Base-by-base conservation (phyloP, 2,329 filamentous ascomycete species). In the Fusarium odoratissimum region DNA sequence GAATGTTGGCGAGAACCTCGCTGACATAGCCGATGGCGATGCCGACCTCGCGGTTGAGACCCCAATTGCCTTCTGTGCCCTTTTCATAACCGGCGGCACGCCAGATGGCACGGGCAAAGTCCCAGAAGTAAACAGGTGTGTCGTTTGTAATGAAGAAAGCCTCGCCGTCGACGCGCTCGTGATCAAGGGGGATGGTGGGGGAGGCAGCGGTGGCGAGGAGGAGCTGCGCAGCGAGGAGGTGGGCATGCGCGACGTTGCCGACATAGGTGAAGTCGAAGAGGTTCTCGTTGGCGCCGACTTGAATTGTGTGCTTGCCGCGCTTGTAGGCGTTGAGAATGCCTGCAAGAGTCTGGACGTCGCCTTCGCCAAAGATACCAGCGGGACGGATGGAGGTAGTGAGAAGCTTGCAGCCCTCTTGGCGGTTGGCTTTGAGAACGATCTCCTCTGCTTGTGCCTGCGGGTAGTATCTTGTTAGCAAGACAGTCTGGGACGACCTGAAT, bases 141-240 rank as follows among this genome's bases (percentile, higher is more conserved):
- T 95, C 93, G 81, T 98, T 98, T 64, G 94, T 96, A 78, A 98
- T 90, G 83, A 97, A 91, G 85, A 98, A 95, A 56, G 91, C 91
- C 81, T 98, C 91, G 66, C 95, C 96, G 80, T 95, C 93, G 55
- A 95, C 90, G 66, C 87, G 88, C 84, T 94, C 92, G 82, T 90
- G 84, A 82, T 93, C 90, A 41, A 93, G 87, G n/a, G 91, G 91
- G 1, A 87, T 86, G 25, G 89, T 91, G 60, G 85, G 82, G n/a
- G 87, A 84, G 65, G 86, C 83, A 3, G 80, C 77, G 58, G 90
- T 91, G 60, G 86, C 85, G 51, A 96, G 87, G 45, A 97, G 89
- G 63, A 91, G 92, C 70, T 88, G 87, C 8, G 92, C 90, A 40
- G 95, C 95, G 55, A 98, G 91, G 48, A 97, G 86, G 83, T 98